Conservation (phyloP, 495 filamentous ascomycete genomes). For the Aspergillus mulundensis region DNA sequence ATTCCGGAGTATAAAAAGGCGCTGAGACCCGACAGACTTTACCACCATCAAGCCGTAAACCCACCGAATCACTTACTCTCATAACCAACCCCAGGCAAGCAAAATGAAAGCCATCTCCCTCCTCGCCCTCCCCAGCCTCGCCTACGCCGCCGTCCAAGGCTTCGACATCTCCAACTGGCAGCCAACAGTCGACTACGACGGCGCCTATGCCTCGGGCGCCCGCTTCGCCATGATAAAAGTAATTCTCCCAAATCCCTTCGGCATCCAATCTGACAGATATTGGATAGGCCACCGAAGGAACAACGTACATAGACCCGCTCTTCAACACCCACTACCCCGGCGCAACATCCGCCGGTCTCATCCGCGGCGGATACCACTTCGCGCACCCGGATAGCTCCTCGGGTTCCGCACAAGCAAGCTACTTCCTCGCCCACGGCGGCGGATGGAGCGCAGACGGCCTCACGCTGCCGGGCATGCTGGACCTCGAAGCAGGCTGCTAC, state of each 20-base stretch:
- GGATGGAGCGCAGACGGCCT: constrained; percentile 56
- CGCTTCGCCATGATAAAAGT: constrained; percentile 69
- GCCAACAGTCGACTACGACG: constrained; percentile 1
- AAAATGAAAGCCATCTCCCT: constrained; percentile 5
- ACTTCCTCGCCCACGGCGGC: constrained; percentile 54
- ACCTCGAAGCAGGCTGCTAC: constrained; percentile 52
- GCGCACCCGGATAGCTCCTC: constrained; percentile 44
- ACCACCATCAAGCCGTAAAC: too few relatives aligned
- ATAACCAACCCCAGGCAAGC: too few relatives aligned
- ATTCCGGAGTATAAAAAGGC: too few relatives aligned
- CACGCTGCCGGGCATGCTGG: constrained; percentile 61
- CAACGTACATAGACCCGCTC: constrained; percentile 43
- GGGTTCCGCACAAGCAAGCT: constrained; percentile 48
- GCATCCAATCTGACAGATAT: neutral
- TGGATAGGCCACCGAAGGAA: constrained; percentile 52
- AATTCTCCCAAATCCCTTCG: neutral
- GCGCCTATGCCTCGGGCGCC: neutral
- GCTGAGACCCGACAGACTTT: neutral
- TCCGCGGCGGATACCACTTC: constrained; percentile 60
- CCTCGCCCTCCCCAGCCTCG: constrained; percentile 16
- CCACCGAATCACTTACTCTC: too few relatives aligned
- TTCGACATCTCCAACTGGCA: constrained; percentile 57
- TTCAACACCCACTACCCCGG: constrained; percentile 52
- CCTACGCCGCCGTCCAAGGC: constrained; percentile 47
- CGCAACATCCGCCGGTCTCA: constrained; percentile 51